Percentiles rank a stretch among this genome's conserved stretches.
These are phyloP conservation scores for Amanita pseudoporphyria DNA, from an alignment of 768 basidiomycete genomes.

Conservation along the genomic window DNA sequence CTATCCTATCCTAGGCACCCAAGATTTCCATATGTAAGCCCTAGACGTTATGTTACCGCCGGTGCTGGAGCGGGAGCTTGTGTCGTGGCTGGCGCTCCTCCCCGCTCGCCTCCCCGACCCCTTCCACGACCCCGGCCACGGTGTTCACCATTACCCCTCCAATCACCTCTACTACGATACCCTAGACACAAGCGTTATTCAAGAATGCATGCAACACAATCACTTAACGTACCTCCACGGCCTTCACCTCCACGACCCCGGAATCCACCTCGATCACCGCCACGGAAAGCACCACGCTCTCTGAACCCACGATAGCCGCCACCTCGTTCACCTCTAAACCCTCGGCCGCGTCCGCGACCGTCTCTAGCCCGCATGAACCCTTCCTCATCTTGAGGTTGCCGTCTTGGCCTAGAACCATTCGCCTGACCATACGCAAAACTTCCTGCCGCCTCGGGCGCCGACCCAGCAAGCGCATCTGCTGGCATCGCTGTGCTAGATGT, in stretches of 20 bases:
- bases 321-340: conserved; percentile 22
- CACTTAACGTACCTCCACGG: conserved; percentile 13
- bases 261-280: conserved; percentile 23
- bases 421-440: conserved; percentile 18
- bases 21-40: background rate
- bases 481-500: conserved; percentile 68
- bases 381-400: conserved; percentile 38
- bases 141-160: conserved; percentile 4
- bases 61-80: background rate
- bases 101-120: background rate
- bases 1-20: background rate
- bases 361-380: conserved; percentile 48
- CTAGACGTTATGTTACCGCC: background rate
- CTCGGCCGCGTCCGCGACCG: conserved; percentile 34
- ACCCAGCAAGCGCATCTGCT: conserved; percentile 25
- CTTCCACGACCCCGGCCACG: conserved; percentile 5
- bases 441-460: conserved; percentile 13
- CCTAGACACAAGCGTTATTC: background rate
- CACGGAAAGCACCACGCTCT: conserved; percentile 24
- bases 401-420: conserved; percentile 14
- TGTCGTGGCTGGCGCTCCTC: background rate
- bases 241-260: conserved; percentile 23
- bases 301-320: conserved; percentile 24
- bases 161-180: conserved; percentile 4
- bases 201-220: background rate